These are phyloP conservation scores for Penicillium chermesinum DNA, from an alignment of 495 filamentous ascomycete species.

Conservation along the genomic window DNA sequence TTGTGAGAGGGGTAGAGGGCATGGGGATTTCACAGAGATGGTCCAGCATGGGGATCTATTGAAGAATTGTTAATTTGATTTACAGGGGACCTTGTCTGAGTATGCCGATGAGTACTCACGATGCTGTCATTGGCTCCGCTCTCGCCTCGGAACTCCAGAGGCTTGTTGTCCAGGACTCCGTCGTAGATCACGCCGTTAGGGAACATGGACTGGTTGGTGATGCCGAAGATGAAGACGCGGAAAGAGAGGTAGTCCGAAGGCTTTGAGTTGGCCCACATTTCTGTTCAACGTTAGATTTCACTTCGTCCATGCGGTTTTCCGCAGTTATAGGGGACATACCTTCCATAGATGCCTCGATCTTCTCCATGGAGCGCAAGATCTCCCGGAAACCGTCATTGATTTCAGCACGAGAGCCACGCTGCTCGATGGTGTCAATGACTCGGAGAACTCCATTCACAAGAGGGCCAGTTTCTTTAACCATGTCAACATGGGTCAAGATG, in stretches of 20 bases:
- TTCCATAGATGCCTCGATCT: constrained; percentile 76
- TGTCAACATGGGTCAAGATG: constrained; percentile 75
- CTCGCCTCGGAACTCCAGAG: constrained; percentile 75
- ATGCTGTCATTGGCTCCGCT: constrained; percentile 86
- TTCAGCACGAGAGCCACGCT: constrained; percentile 38
- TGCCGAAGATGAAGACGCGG: constrained; percentile 92
- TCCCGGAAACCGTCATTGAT: constrained; percentile 62
- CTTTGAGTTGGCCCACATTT: constrained; percentile 82
- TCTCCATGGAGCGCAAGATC: constrained; percentile 57
- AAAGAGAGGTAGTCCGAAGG: constrained; percentile 74
- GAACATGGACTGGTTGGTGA: constrained; percentile 86
- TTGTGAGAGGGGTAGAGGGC: constrained; percentile 78
- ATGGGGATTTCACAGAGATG: constrained; percentile 74
- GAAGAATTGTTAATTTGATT: constrained; percentile 9
- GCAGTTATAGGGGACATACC: constrained; percentile 45
- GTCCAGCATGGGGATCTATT: constrained; percentile 76
- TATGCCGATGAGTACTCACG: constrained; percentile 30
- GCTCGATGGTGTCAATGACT: constrained; percentile 55
- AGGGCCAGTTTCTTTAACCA: constrained; percentile 72
- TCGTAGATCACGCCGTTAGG: constrained; percentile 85
- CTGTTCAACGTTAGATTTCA: constrained; percentile 31
- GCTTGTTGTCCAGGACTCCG: constrained; percentile 64
- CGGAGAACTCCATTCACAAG: constrained; percentile 64
- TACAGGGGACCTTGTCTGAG: not conserved
- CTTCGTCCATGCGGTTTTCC: not conserved